These are phyloP conservation scores for Thinopyrum elongatum DNA, from an alignment of 176 grass and related monocot genomes.

Conservation along the genomic window DNA sequence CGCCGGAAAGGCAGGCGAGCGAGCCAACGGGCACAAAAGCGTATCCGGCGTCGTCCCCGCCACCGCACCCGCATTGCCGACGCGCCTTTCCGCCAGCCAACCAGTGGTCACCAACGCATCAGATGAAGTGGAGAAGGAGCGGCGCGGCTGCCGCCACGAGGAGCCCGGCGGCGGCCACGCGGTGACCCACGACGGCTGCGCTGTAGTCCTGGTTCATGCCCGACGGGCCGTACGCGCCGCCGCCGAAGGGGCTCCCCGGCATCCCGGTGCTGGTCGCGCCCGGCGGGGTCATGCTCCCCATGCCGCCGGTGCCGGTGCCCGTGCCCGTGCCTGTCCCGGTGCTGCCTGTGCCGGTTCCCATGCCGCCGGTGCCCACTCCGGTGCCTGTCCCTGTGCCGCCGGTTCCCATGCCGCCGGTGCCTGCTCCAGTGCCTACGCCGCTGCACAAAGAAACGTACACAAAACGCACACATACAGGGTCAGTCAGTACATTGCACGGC, in stretches of 20 bases:
- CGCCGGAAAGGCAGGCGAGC: background rate
- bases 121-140: background rate
- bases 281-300: background rate
- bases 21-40: background rate
- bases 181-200: background rate
- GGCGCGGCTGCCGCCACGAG: slow-evolving; percentile 13
- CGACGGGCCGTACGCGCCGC: slow-evolving; percentile 41
- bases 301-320: background rate
- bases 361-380: background rate
- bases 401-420: background rate
- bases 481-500: background rate
- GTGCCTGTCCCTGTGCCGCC: background rate
- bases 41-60: background rate
- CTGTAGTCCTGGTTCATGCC: slow-evolving; percentile 33
- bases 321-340: background rate
- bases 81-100: background rate
- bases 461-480: background rate
- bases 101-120: background rate
- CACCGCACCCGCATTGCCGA: background rate
- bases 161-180: background rate
- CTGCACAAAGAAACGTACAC: background rate
- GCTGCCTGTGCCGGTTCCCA: background rate
- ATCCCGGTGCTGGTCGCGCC: slow-evolving; percentile 12
- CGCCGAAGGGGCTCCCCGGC: slow-evolving; percentile 34
- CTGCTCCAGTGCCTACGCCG: background rate